Conservation (phyloP, 1,139 yeast species). For the Suhomyces chickasaworum region DNA sequence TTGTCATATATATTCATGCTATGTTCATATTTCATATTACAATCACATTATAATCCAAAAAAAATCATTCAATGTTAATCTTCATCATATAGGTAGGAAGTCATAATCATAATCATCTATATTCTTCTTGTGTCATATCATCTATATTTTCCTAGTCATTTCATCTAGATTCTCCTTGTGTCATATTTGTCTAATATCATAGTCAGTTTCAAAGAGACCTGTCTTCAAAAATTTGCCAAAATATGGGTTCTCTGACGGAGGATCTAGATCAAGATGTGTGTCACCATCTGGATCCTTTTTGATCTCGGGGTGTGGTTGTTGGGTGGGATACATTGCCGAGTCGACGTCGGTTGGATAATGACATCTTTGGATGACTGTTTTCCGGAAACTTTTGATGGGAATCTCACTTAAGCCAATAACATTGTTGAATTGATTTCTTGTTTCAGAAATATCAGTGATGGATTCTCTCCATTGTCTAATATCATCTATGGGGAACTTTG, state of each 20-base stretch:
- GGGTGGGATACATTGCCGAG: background rate
- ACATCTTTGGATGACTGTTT: constrained; percentile 27
- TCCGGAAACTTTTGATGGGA: constrained; percentile 30
- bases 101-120: background rate
- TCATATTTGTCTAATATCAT: constrained; percentile 2
- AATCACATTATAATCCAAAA: too few species aligned
- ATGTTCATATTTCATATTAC: too few species aligned
- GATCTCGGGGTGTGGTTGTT: background rate
- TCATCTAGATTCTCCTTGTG: background rate
- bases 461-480: constrained; percentile 33
- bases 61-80: too few species aligned
- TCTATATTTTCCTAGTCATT: too few species aligned
- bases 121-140: background rate
- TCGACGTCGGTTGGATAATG: constrained; percentile 31
- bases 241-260: background rate
- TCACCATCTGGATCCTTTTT: background rate
- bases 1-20: too few species aligned
- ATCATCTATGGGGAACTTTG: constrained; percentile 34
- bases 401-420: constrained; percentile 31
- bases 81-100: background rate
- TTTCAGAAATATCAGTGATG: constrained; percentile 28
- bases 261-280: background rate
- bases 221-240: constrained; percentile 7
- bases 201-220: constrained; percentile 10
- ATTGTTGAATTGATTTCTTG: constrained; percentile 30